A percentile compares a stretch with the other conserved stretches of the same genome.
Conservation (phyloP, 2,329 filamentous ascomycete genomes). For the Penicillium nordicum region DNA sequence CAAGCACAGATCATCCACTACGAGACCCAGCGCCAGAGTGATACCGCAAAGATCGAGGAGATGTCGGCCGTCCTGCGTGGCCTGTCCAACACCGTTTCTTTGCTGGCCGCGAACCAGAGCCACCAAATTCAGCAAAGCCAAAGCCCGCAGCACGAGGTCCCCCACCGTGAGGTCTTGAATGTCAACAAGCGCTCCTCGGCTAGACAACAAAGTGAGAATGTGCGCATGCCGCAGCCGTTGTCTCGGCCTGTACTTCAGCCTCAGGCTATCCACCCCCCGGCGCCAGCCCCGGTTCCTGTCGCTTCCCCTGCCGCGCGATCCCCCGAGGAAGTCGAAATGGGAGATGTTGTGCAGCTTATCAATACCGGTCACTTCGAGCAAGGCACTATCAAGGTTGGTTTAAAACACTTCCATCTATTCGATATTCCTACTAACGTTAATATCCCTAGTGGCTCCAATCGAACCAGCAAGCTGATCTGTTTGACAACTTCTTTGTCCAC, state of each 20-base stretch:
- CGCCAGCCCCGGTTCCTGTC: slow-evolving; percentile 8
- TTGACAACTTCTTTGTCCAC: slow-evolving; percentile 59
- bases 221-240: slow-evolving; percentile 17
- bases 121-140: slow-evolving; percentile 34
- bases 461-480: slow-evolving; percentile 56
- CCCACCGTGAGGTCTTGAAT: background rate
- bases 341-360: slow-evolving; percentile 43
- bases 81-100: slow-evolving; percentile 52
- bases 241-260: background rate
- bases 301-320: slow-evolving; percentile 19
- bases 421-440: slow-evolving; percentile 16
- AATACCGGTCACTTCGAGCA: slow-evolving; percentile 42
- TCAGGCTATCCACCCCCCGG: background rate
- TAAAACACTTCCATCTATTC: background rate
- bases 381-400: slow-evolving; percentile 44
- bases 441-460: slow-evolving; percentile 59
- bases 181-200: slow-evolving; percentile 27
- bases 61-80: slow-evolving; percentile 53
- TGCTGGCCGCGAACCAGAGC: slow-evolving; percentile 43
- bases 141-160: background rate
- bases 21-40: slow-evolving; percentile 51
- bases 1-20: slow-evolving; percentile 51
- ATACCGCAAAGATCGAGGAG: slow-evolving; percentile 59
- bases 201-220: slow-evolving; percentile 23
- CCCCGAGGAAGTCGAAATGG: slow-evolving; percentile 41